Base-by-base conservation (phyloP, 2,329 filamentous ascomycete genomes). In the Talaromyces verruculosus region DNA sequence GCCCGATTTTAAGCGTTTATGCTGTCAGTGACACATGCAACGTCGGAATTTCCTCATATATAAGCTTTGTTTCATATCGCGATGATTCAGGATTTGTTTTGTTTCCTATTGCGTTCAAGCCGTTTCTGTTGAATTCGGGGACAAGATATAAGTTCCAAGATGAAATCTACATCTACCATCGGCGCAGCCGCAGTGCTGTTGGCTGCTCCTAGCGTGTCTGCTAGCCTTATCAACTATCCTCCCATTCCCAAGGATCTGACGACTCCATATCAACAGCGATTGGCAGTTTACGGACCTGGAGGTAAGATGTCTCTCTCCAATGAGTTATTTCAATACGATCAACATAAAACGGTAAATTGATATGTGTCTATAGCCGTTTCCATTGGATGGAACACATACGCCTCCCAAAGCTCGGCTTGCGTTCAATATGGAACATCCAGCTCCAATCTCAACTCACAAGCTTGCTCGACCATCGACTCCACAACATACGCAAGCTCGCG, bases 381-480 rank as follows among this genome's bases (percentile, higher is more conserved):
- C 15, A 35, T 66, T 28, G 65, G 81, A 0, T 87, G 85, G 85
- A 87, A 87, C 70, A 87, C 85, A 0, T 87, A 86, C 70, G 67
- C 79, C 65, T 69, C 82, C 67, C 70, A 84, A 15, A 72, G 70
- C 65, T 70, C 80, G 43, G 73, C 81, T 13, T 87, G 84, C 64
- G 84, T 87, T 5, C 69, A 79, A 49, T 87, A 85, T 70, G 85
- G 85, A 55, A 80, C 76, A 2, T 81, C 82, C 0, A 74, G 72
- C 41, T 67, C 69, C 60, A 70, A 71, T 7, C 78, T 87, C 53
- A 75, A 70, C 11, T 70, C 69, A 6, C 63, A 80, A 57, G 74
- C 77, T 2, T 87, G 84, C 74, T 83, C 83, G 1, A 75, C 73
- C 15, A 73, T 69, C 19, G 6, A 7, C 3, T 83, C 84, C 0